Conservation (phyloP, 2,329 filamentous ascomycete genomes). For the Teratosphaeria zuluensis region DNA sequence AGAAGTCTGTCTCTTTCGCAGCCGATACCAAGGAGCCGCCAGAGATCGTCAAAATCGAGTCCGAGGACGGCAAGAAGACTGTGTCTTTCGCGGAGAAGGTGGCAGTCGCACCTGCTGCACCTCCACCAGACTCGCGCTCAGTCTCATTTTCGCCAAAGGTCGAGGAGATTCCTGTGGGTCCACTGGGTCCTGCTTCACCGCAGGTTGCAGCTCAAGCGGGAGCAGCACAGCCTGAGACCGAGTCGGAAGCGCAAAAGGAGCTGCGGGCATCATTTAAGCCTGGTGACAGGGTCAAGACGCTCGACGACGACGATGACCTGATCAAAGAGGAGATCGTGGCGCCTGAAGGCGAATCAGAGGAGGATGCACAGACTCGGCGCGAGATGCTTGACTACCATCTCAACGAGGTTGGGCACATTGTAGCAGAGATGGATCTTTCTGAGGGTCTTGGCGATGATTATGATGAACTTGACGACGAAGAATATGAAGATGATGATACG, state of each 20-base stretch:
- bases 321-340: constrained; percentile 44
- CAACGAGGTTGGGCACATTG: constrained; percentile 80
- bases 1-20: constrained; percentile 55
- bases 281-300: constrained; percentile 33
- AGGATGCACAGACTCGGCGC: constrained; percentile 69
- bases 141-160: constrained; percentile 25
- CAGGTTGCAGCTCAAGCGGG: constrained; percentile 1
- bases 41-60: constrained; percentile 20
- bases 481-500: constrained; percentile 42
- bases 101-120: constrained; percentile 25
- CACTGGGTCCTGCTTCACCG: constrained; percentile 6
- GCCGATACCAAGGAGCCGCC: constrained; percentile 48
- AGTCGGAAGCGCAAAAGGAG: constrained; percentile 16
- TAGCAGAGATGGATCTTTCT: constrained; percentile 82
- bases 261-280: constrained; percentile 23
- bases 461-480: constrained; percentile 41
- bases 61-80: constrained; percentile 24
- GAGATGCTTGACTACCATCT: constrained; percentile 89
- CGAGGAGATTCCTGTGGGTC: constrained; percentile 22
- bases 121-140: constrained; percentile 21
- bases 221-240: neutral
- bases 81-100: constrained; percentile 28
- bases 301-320: constrained; percentile 34
- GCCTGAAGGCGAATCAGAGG: constrained; percentile 64
- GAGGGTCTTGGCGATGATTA: constrained; percentile 41